Evolutionary conservation across 169 alveolate species (phyloP).

Genomic region (Plasmodium gallinaceum): DNA sequence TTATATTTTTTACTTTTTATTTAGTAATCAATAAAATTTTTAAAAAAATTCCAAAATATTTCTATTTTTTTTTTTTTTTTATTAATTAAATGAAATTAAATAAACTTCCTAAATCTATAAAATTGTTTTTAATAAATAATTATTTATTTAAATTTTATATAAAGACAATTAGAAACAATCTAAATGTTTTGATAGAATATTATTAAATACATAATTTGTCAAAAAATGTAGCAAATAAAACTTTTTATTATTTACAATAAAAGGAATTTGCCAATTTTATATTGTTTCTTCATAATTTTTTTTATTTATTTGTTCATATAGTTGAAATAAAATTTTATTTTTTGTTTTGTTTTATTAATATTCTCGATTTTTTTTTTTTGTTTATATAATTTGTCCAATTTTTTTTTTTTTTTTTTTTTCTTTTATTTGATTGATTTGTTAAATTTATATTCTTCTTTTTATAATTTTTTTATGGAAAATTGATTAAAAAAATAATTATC

Average conservation of each 20-base stretch:
- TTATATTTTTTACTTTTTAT: too few species aligned
- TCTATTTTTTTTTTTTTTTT: slow-evolving; percentile 8
- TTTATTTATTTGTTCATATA: not conserved
- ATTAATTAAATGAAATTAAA: slow-evolving; percentile 27
- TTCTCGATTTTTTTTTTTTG: slow-evolving; percentile 11
- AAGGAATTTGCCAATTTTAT: slow-evolving; percentile 19
- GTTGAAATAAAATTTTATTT: slow-evolving; percentile 13
- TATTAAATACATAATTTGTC: slow-evolving; percentile 8
- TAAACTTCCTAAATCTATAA: slow-evolving; percentile 20
- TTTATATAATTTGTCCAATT: not conserved
- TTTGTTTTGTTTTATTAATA: slow-evolving; percentile 17
- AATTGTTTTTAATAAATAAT: slow-evolving; percentile 22
- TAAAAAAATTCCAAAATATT: not conserved
- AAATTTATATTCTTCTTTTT: too few species aligned
- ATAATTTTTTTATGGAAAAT: too few species aligned
- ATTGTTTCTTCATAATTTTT: slow-evolving; percentile 16
- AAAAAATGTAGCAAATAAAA: slow-evolving; percentile 23
- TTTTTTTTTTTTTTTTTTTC: slow-evolving; percentile 6
- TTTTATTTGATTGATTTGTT: not conserved
- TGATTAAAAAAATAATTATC: too few species aligned
- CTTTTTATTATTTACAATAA: slow-evolving; percentile 25
- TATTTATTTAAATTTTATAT: slow-evolving; percentile 65
- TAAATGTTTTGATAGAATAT: slow-evolving; percentile 36
- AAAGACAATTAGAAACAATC: slow-evolving; percentile 69
- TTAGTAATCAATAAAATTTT: too few species aligned